phyloP scores from a whole-genome alignment of 2,329 filamentous ascomycete genomes.

The Knoxdaviesia proteae region DNA sequence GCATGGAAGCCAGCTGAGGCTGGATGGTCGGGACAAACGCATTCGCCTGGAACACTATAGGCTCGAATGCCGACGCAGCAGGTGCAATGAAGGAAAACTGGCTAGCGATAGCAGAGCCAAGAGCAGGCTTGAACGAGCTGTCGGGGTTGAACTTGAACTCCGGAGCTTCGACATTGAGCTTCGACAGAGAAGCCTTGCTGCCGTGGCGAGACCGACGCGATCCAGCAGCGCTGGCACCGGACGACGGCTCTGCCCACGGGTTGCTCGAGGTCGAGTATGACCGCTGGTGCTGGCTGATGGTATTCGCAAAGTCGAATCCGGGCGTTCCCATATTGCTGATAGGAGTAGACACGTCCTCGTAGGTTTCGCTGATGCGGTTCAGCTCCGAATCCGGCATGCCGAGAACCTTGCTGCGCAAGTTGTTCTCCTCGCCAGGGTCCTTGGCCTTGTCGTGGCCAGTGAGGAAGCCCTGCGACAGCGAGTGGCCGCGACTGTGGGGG shows the following conservation, averaged over 20 bases:
- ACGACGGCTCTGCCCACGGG: slow-evolving; percentile 36
- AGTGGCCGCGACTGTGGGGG: slow-evolving; percentile 54
- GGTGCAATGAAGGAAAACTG: slow-evolving; percentile 23
- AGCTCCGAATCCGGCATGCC: slow-evolving; percentile 19
- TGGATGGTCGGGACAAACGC: slow-evolving; percentile 5
- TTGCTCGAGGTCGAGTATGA: slow-evolving; percentile 37
- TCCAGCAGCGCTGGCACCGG: slow-evolving; percentile 15
- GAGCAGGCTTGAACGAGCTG: slow-evolving; percentile 24
- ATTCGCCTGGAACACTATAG: slow-evolving; percentile 20
- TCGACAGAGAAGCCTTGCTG: slow-evolving; percentile 52
- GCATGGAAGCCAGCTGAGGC: slow-evolving; percentile 8
- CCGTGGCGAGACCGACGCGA: slow-evolving; percentile 32
- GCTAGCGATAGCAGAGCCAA: slow-evolving; percentile 5
- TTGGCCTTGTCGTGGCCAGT: slow-evolving; percentile 29
- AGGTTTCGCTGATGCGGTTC: slow-evolving; percentile 28
- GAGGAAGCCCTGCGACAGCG: slow-evolving; percentile 45
- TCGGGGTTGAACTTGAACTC: slow-evolving; percentile 62
- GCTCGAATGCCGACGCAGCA: slow-evolving; percentile 23
- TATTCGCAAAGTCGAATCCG: slow-evolving; percentile 24
- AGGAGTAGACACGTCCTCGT: slow-evolving; percentile 53
- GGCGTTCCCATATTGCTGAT: slow-evolving; percentile 47
- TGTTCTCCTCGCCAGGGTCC: slow-evolving; percentile 16
- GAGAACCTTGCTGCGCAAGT: slow-evolving; percentile 16
- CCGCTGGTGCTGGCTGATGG: slow-evolving; percentile 28
- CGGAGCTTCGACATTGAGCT: slow-evolving; percentile 72